Percentiles rank a stretch among this genome's conserved stretches.
These are phyloP conservation scores for Orbilia javanica DNA, from an alignment of 2,329 filamentous ascomycete species.

Conservation along the genomic window DNA sequence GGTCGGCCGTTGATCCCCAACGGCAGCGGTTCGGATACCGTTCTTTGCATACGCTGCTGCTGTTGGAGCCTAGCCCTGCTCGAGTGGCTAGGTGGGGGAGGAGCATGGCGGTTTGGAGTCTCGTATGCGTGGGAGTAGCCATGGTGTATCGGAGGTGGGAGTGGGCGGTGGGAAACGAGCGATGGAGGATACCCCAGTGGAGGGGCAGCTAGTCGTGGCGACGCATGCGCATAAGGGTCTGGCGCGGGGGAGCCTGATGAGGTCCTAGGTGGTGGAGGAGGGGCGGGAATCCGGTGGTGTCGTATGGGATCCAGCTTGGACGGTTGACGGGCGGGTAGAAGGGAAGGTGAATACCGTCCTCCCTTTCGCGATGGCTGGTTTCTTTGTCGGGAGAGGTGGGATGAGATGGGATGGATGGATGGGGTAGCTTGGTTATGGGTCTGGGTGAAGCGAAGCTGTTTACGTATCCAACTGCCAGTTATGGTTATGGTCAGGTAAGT, in stretches of 20 bases:
- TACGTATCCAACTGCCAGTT: background rate
- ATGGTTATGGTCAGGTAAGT: too few relatives aligned
- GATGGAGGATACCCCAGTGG: slow-evolving; percentile 53
- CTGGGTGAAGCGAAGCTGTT: background rate
- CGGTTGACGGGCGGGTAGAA: slow-evolving; percentile 10
- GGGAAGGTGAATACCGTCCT: slow-evolving; percentile 18
- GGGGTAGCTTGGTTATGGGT: too few relatives aligned
- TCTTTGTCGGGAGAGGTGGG: slow-evolving; percentile 24
- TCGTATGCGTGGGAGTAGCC: slow-evolving; percentile 54
- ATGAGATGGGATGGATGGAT: slow-evolving; percentile 25
- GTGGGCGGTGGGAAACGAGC: slow-evolving; percentile 49
- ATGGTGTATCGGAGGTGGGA: slow-evolving; percentile 56
- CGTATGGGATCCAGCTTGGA: slow-evolving; percentile 58
- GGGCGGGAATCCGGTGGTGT: slow-evolving; percentile 56
- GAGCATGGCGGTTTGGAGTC: slow-evolving; percentile 49
- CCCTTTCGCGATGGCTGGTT: slow-evolving; percentile 24
- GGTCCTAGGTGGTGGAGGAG: slow-evolving; percentile 50
- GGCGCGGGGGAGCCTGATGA: slow-evolving; percentile 49
- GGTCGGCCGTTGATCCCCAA: slow-evolving; percentile 37
- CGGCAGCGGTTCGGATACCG: slow-evolving; percentile 43
- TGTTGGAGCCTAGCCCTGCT: slow-evolving; percentile 56
- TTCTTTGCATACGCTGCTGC: slow-evolving; percentile 57
- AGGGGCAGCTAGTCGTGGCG: slow-evolving; percentile 52
- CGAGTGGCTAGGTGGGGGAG: slow-evolving; percentile 55
- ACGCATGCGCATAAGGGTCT: slow-evolving; percentile 54